Conservation (phyloP, 768 basidiomycete genomes). For the Tulasnella sp. region DNA sequence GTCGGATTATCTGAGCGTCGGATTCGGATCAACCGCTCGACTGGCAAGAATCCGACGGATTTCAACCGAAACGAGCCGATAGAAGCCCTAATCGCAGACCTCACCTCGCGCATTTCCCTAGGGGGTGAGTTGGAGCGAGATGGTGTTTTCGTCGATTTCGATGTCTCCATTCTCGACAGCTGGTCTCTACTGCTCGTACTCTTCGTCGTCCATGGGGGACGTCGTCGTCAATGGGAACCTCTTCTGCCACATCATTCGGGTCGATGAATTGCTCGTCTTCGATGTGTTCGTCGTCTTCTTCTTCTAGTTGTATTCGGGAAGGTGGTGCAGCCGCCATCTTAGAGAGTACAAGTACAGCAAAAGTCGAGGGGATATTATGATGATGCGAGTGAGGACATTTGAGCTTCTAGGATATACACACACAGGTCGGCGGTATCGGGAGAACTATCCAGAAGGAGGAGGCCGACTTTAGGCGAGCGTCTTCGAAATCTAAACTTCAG, state of each 20-base stretch:
- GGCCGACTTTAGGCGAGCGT: background rate
- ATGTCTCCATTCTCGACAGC: constrained; percentile 18
- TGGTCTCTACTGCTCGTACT: constrained; percentile 29
- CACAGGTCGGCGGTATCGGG: background rate
- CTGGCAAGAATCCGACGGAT: too few species aligned
- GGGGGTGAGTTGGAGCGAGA: constrained; percentile 62
- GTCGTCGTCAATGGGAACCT: constrained; percentile 47
- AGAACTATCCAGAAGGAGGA: background rate
- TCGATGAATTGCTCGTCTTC: constrained; percentile 30
- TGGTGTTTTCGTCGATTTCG: constrained; percentile 47
- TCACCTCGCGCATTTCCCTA: too few species aligned
- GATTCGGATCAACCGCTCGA: too few species aligned
- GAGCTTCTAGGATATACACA: background rate
- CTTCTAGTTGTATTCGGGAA: constrained; percentile 19
- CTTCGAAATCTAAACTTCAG: background rate
- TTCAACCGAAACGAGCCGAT: constrained; percentile 75
- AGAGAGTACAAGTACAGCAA: background rate
- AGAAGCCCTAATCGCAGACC: constrained; percentile 75
- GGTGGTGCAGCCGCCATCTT: constrained; percentile 10
- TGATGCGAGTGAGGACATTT: background rate
- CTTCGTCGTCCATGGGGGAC: constrained; percentile 47
- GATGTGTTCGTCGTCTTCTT: constrained; percentile 28
- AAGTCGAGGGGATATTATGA: background rate
- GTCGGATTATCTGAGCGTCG: too few species aligned
- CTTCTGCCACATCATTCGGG: constrained; percentile 51